Percentiles rank a stretch among this genome's conserved stretches.
These are phyloP conservation scores for Colletotrichum lentis DNA, from an alignment of 2,329 filamentous ascomycete genomes.

Conservation along the genomic window DNA sequence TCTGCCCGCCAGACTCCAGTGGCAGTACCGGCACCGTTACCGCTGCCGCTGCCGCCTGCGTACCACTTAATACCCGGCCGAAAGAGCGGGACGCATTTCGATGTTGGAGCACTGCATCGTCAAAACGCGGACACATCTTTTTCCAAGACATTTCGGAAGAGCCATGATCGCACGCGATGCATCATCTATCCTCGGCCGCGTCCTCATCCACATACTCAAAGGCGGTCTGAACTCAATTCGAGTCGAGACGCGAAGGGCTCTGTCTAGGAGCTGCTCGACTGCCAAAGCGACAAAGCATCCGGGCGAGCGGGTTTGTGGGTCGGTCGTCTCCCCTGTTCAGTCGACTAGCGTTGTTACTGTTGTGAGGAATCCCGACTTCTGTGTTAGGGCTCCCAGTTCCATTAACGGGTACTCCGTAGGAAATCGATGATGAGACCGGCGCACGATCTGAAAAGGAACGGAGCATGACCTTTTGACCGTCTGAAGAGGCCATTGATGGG, in stretches of 20 bases:
- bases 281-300: slow-evolving; percentile 14
- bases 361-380: no score
- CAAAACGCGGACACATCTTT: not conserved
- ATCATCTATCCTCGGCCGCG: slow-evolving; percentile 4
- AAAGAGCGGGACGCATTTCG: slow-evolving; percentile 14
- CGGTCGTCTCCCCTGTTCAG: not conserved
- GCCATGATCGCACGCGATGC: not conserved
- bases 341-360: not conserved
- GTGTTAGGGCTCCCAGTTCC: not conserved
- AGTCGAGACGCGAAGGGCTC: not conserved
- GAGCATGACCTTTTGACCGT: not conserved
- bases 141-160: not conserved
- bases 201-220: not conserved
- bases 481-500: not conserved
- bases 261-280: slow-evolving; percentile 4
- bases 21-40: not conserved
- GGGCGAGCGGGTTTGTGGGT: slow-evolving; percentile 6
- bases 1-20: not conserved
- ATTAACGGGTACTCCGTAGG: not conserved
- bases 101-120: not conserved
- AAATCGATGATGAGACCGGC: slow-evolving; percentile 16
- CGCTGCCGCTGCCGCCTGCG: slow-evolving; percentile 4
- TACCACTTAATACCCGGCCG: slow-evolving; percentile 16
- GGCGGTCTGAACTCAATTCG: slow-evolving; percentile 14
- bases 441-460: slow-evolving; percentile 2